A percentile compares a stretch with the other conserved stretches of the same genome.
These are phyloP conservation scores for Isoetes engelmannii DNA, from an alignment of 83 land plant species.

Conservation along the genomic window DNA sequence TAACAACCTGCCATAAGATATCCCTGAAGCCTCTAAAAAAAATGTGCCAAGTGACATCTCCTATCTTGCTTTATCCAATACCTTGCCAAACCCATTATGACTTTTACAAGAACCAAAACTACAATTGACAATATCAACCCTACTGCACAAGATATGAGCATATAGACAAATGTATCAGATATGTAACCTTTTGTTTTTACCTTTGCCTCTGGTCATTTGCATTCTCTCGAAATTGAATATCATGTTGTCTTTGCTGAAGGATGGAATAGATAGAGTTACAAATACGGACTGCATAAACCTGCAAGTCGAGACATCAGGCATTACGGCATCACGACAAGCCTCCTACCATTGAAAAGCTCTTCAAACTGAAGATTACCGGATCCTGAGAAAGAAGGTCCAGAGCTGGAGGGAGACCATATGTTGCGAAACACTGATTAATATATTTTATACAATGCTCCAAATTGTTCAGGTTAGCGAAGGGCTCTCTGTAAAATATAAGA, in stretches of 20 bases:
- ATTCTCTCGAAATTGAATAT: not conserved
- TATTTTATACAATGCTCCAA: slow-evolving; percentile 10
- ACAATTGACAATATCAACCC: not conserved
- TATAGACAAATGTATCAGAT: too few relatives aligned
- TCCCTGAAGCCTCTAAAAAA: too few relatives aligned
- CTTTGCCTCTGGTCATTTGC: slow-evolving; percentile 8
- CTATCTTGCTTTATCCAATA: too few relatives aligned
- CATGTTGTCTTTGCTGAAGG: slow-evolving; percentile 9
- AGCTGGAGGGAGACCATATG: slow-evolving; percentile 5
- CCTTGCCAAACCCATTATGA: too few relatives aligned
- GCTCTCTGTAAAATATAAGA: not conserved
- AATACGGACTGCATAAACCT: not conserved
- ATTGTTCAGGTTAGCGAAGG: slow-evolving; percentile 1
- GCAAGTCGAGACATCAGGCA: not conserved
- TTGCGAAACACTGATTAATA: not conserved
- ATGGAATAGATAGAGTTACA: slow-evolving; percentile 4
- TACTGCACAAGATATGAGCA: too few relatives aligned
- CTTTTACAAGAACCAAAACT: not conserved
- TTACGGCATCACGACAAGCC: not conserved
- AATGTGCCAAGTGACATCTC: too few relatives aligned
- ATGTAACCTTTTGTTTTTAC: not conserved
- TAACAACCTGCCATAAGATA: not conserved
- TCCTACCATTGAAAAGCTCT: not conserved
- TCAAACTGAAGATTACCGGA: slow-evolving; percentile 2
- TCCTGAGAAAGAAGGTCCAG: slow-evolving; percentile 1